Evolutionary conservation across 768 basidiomycete genomes (phyloP).

Genomic region (Pulveroboletus sp.): DNA sequence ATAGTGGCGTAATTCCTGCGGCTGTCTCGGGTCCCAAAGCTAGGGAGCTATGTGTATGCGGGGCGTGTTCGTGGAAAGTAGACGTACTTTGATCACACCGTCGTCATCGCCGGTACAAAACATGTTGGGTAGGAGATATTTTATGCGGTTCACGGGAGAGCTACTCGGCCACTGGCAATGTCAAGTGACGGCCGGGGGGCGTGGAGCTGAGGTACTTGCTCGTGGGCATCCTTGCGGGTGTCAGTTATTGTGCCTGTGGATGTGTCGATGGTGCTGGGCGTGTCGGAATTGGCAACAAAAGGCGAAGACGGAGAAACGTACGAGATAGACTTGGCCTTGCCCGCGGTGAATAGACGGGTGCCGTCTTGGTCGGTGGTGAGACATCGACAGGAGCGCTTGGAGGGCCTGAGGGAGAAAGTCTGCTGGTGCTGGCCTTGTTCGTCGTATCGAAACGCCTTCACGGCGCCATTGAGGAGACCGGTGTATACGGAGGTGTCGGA

Average conservation of each 20-base stretch:
- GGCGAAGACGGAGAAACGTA: conserved; percentile 38
- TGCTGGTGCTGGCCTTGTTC: conserved; percentile 57
- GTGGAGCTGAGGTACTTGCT: conserved; percentile 45
- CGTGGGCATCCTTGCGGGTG: conserved; percentile 53
- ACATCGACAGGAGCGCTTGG: conserved; percentile 80
- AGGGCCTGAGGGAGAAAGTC: conserved; percentile 63
- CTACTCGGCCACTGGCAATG: conserved; percentile 42
- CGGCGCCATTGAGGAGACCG: conserved; percentile 74
- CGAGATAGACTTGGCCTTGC: conserved; percentile 79
- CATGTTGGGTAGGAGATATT: conserved; percentile 62
- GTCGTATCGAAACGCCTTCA: conserved; percentile 80
- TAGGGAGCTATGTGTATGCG: conserved; percentile 28
- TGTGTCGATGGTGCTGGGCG: conserved; percentile 62
- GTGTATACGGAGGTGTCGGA: conserved; percentile 64
- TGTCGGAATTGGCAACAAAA: conserved; percentile 11
- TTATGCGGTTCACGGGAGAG: conserved; percentile 83
- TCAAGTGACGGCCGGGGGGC: conserved; percentile 22
- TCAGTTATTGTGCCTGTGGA: conserved; percentile 48
- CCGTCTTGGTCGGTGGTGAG: conserved; percentile 69
- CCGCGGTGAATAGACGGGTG: conserved; percentile 65
- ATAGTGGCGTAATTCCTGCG: conserved; percentile 61
- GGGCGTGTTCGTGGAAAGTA: background rate
- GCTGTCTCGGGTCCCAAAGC: conserved; percentile 87
- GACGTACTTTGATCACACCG: conserved; percentile 80
- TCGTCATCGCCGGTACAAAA: conserved; percentile 91